Evolutionary conservation across 768 basidiomycete genomes (phyloP).

Genomic region (Mycena crocata): DNA sequence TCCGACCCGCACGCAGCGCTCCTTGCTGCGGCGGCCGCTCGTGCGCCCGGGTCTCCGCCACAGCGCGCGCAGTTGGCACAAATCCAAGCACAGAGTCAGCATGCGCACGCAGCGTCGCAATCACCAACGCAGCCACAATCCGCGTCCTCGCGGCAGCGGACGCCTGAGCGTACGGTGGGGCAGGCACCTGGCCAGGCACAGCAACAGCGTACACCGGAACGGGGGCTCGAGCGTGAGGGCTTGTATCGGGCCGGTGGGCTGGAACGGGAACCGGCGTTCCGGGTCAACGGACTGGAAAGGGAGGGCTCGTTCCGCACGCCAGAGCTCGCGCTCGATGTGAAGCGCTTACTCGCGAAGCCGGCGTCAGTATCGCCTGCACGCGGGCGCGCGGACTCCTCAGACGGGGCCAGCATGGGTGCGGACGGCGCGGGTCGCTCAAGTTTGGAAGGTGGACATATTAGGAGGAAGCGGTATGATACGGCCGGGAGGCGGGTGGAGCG

Average conservation of each 20-base stretch:
- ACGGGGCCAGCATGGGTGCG: conserved; percentile 1
- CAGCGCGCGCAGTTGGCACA: conserved; percentile 3
- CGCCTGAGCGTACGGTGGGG: conserved; percentile 11
- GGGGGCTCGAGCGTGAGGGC: not conserved
- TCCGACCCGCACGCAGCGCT: conserved; percentile 27
- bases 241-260: not conserved
- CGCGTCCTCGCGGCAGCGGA: conserved; percentile 11
- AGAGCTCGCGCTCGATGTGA: conserved; percentile 31
- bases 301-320: conserved; percentile 26
- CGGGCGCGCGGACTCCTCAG: conserved; percentile 18
- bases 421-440: not conserved
- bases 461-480: conserved; percentile 22
- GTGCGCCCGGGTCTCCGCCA: conserved; percentile 27
- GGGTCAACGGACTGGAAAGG: conserved; percentile 21
- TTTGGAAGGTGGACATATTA: not conserved
- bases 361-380: conserved; percentile 7
- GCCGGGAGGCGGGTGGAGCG: conserved; percentile 20
- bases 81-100: not conserved
- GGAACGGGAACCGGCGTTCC: conserved; percentile 19
- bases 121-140: not conserved
- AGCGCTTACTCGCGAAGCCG: conserved; percentile 31
- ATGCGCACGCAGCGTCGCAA: conserved; percentile 1
- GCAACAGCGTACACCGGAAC: no score
- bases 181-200: no score
- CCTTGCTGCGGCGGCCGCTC: conserved; percentile 23